Percentiles rank a stretch among this genome's conserved stretches.
phyloP scores from a whole-genome alignment of 2,329 filamentous ascomycete genomes.

The Bipolaris oryzae region DNA sequence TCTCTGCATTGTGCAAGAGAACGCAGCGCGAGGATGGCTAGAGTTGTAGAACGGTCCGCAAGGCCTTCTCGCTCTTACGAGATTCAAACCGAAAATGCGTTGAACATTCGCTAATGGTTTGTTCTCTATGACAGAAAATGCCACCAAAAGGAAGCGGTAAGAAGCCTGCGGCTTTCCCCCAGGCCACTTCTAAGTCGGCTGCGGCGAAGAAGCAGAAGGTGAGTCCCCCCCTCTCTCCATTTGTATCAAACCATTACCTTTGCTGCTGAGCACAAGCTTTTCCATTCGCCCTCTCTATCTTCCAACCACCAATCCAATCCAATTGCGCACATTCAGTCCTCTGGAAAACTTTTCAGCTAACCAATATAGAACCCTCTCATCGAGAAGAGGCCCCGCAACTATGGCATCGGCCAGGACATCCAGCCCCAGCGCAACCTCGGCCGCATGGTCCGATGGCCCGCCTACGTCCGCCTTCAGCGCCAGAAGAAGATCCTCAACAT shows the following conservation, averaged over 20 bases:
- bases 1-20: conserved; percentile 27
- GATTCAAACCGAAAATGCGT: conserved; percentile 58
- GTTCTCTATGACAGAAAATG: conserved; percentile 96
- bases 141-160: conserved; percentile 87
- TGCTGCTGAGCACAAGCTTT: conserved; percentile 11
- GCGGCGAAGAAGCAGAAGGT: conserved; percentile 97
- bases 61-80: conserved; percentile 49
- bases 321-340: not conserved
- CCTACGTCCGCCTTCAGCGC: conserved; percentile 95
- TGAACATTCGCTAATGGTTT: conserved; percentile 89
- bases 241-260: not conserved
- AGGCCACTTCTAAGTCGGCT: conserved; percentile 67
- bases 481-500: conserved; percentile 95
- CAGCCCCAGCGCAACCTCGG: conserved; percentile 71
- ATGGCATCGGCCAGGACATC: conserved; percentile 97
- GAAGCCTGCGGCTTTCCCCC: conserved; percentile 77
- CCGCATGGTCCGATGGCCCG: conserved; percentile 82
- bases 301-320: no score
- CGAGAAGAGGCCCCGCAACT: conserved; percentile 98
- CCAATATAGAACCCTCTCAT: conserved; percentile 88
- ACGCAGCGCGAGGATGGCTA: conserved; percentile 47
- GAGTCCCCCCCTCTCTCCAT: conserved; percentile 32
- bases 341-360: conserved; percentile 20
- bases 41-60: conserved; percentile 46
- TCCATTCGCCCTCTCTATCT: not conserved